Base-by-base conservation (phyloP, 805 yeast species). In the Candida ipomoeae region DNA sequence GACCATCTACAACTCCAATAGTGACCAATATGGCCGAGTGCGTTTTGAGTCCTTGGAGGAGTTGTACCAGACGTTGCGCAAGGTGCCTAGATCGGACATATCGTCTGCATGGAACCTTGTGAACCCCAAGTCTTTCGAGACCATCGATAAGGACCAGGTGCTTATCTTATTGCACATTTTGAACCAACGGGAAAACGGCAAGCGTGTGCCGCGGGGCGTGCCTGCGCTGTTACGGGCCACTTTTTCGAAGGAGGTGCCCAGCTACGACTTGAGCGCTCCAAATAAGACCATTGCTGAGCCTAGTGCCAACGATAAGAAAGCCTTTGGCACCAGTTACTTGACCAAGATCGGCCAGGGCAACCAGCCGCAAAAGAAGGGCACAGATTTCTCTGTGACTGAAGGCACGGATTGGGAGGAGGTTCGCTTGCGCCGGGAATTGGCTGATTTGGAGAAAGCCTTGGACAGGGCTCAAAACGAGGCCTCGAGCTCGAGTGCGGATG, bases 371-470 rank as follows among this genome's bases (percentile, higher is more conserved):
- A 44, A 40, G 20, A 67, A 68, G 31, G 90, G 89, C 5, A 83
- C 90, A 0, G 91, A 88, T 63, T 85, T 86, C 63, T 79, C 85
- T 3, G 77, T 82, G 1, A 84, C 82, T 3, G 79, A 80, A 59
- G 90, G 85, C n/a, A 83, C 89, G 1, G 96, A 90, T 62, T 89
- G 97, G 96, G 97, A 91, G 66, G 89, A 86, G 61, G 95, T 86
- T 14, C 79, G 94, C 58, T 77, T 90, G 56, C 83, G 83, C 68
- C 80, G 91, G 54, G 92, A 90, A 63, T 74, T 92, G 53, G 77
- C 83, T 11, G 88, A 87, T 54, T 68, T 91, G 44, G 96, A 90
- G 59, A 68, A 73, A n/a, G 76, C 83, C 57, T 77, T 87, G 49
- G 73, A 69, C 7, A 77, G 79, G 51, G 84, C 87, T 2, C 68